Evolutionary conservation across 345 rosid species (phyloP), one percentile per base, ranked within the genome.

Genomic region (Acer campestre): DNA sequence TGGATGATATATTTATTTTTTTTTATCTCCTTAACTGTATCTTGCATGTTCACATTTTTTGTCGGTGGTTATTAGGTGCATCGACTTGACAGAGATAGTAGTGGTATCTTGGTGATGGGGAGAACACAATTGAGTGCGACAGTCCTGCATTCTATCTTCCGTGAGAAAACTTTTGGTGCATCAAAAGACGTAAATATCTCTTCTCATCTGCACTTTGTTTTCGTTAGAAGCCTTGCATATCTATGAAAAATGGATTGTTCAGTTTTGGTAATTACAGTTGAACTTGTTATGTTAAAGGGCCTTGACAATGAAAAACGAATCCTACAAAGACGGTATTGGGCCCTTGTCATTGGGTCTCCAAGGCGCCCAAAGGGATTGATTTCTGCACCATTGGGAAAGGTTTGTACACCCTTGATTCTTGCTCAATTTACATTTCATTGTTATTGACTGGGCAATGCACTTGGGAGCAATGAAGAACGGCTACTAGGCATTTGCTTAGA

Each of bases 51-150:
- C 23, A 42, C 11, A 64, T 31, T 53, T 53, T 27, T 55, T 20
- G 17, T 75, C 25, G 42, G 29, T 44, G 13, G 18, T 78, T 80
- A 16, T 76, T 77, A 95, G 98, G 99, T 94, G 80, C 99, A 95
- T 81, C 91, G 98, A 80, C 96, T 95, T 62, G 98, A 95, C 84
- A 84, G 89, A 88, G 99, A 94, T 84, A 82, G 97, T 79, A 92
- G 97, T 80, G 99, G 99, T 67, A 85, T 95, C 77, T 84, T 95
- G 91, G 95, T 95, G 79, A 88, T 95, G 97, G 99, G 92, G 65
- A 91, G 98, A 88, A 94, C 97, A 46, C 94, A 90, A 77, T 83
- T 83, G 10, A 91, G 95, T 83, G 85, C 97, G 5, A 81, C 94
- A 61, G 83, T 89, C 80, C 83, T 95, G 83, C 98, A 95, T 86